Conservation (phyloP, 2,329 filamentous ascomycete species). For the Venturia pyrina region DNA sequence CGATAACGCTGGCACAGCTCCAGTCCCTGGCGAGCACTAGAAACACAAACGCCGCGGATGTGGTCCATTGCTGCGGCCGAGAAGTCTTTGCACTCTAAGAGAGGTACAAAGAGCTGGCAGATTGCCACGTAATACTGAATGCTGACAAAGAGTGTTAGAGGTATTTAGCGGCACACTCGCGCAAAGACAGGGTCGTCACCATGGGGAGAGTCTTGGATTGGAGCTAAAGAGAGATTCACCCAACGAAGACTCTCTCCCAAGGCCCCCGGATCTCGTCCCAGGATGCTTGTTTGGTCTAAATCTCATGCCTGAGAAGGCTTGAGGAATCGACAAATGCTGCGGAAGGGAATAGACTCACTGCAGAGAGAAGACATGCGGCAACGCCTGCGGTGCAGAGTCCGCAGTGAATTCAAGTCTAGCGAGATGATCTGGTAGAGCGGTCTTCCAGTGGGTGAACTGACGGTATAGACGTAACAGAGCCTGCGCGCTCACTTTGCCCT, state of each 20-base stretch:
- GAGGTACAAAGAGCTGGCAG: slow-evolving; percentile 19
- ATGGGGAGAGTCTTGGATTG: neutral
- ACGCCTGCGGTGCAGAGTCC: slow-evolving; percentile 9
- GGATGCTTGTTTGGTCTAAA: neutral
- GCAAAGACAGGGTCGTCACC: neutral
- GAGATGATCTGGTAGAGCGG: slow-evolving; percentile 15
- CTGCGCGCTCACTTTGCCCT: slow-evolving; percentile 16
- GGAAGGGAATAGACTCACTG: slow-evolving; percentile 17
- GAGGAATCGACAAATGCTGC: neutral
- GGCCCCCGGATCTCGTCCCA: neutral
- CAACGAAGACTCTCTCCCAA: neutral
- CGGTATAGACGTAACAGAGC: slow-evolving; percentile 16
- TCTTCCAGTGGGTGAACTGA: slow-evolving; percentile 18
- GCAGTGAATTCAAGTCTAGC: neutral
- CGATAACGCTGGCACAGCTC: slow-evolving; percentile 16
- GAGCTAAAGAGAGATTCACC: neutral
- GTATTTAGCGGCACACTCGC: neutral
- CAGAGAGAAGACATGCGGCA: slow-evolving; percentile 21
- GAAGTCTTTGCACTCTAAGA: slow-evolving; percentile 17
- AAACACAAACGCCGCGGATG: slow-evolving; percentile 15
- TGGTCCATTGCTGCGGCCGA: slow-evolving; percentile 14
- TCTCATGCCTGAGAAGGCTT: neutral
- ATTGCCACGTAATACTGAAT: slow-evolving; percentile 20
- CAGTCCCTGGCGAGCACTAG: slow-evolving; percentile 17
- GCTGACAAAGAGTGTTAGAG: slow-evolving; percentile 12